Percentiles rank a stretch among this genome's conserved stretches.
Evolutionary conservation across 176 grass and related monocot genomes (phyloP).

Genomic region (Oropetium thomaeum): DNA sequence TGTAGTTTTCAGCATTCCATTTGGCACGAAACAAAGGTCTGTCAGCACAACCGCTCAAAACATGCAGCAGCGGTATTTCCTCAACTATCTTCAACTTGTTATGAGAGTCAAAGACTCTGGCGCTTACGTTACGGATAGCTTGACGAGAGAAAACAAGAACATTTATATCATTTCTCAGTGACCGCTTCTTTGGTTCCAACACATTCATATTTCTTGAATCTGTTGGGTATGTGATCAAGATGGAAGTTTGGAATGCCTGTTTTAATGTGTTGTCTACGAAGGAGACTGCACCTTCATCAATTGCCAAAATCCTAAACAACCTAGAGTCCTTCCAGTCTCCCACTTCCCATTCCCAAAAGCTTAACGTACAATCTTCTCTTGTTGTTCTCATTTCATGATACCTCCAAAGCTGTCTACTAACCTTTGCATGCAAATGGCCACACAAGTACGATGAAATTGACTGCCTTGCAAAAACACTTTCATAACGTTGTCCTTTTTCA

Average conservation of each 20-base stretch:
- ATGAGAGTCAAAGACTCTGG: constrained; percentile 77
- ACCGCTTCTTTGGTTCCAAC: constrained; percentile 33
- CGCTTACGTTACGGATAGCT: constrained; percentile 62
- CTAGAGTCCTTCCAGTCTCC: constrained; percentile 93
- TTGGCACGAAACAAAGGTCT: constrained; percentile 71
- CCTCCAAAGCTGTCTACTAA: constrained; percentile 71
- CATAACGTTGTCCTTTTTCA: constrained; percentile 49
- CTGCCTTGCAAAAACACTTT: constrained; percentile 60
- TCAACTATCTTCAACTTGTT: constrained; percentile 72
- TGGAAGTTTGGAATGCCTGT: constrained; percentile 41
- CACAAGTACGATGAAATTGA: constrained; percentile 76
- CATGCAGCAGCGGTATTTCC: constrained; percentile 64
- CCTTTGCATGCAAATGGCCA: constrained; percentile 74
- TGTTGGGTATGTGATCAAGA: constrained; percentile 76
- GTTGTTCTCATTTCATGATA: constrained; percentile 48
- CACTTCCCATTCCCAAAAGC: constrained; percentile 97
- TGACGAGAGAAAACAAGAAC: constrained; percentile 74
- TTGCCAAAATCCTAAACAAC: constrained; percentile 79
- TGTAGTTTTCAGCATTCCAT: constrained; percentile 93
- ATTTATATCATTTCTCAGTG: constrained; percentile 83
- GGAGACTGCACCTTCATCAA: constrained; percentile 71
- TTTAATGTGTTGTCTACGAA: constrained; percentile 59
- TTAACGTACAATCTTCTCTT: constrained; percentile 27
- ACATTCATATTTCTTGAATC: constrained; percentile 89
- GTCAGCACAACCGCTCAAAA: constrained; percentile 26